Conservation (phyloP, 164 flowering plant species). For the Vitis amurensis region DNA sequence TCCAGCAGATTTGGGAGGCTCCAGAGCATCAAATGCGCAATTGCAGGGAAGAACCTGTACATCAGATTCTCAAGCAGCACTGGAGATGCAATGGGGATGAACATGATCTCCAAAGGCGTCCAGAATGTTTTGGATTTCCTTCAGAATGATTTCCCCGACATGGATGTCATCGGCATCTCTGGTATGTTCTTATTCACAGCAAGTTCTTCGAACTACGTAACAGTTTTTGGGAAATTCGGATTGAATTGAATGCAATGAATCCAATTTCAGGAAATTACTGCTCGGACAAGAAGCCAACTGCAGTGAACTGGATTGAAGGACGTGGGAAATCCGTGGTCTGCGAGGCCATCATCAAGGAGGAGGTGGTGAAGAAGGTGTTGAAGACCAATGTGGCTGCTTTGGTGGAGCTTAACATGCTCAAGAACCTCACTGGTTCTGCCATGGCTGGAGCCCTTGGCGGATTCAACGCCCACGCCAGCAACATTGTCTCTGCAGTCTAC, state of each 20-base stretch:
- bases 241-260: too few relatives aligned
- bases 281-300: conserved; percentile 56
- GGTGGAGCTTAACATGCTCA: conserved; percentile 68
- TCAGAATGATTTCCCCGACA: conserved; percentile 54
- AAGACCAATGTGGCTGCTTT: conserved; percentile 46
- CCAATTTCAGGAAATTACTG: conserved; percentile 39
- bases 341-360: conserved; percentile 53
- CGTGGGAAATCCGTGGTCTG: conserved; percentile 65
- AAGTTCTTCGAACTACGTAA: neutral
- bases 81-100: conserved; percentile 73
- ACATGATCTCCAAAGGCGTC: conserved; percentile 64
- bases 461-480: conserved; percentile 67
- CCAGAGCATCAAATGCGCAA: conserved; percentile 46
- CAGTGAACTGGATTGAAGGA: conserved; percentile 69
- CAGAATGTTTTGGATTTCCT: conserved; percentile 61
- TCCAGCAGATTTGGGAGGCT: conserved; percentile 58
- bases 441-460: conserved; percentile 73
- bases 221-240: too few relatives aligned
- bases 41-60: conserved; percentile 62
- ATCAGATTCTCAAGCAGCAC: conserved; percentile 52
- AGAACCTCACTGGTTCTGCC: conserved; percentile 65
- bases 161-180: conserved; percentile 66
- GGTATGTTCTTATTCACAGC: conserved; percentile 19
- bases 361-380: conserved; percentile 52
- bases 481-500: conserved; percentile 52